These are phyloP conservation scores for Saccharomycopsis sp. DNA, from an alignment of 805 yeast species.

Conservation along the genomic window DNA sequence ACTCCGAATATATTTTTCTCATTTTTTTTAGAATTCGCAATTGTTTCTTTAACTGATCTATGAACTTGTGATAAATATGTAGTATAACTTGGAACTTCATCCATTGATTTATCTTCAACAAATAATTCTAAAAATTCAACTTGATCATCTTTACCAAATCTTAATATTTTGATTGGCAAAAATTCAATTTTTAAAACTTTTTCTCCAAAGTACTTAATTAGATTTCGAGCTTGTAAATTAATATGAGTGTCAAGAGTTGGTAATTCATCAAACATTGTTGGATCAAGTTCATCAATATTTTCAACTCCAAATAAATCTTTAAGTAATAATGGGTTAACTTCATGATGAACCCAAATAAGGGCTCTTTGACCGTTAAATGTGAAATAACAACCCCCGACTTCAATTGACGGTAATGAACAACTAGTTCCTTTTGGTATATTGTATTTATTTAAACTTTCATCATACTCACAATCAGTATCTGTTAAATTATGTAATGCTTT, in stretches of 20 bases:
- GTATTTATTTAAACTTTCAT: constrained; percentile 27
- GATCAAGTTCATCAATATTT: constrained; percentile 20
- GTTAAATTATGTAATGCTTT: constrained; percentile 58
- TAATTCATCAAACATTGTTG: constrained; percentile 34
- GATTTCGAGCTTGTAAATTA: constrained; percentile 53
- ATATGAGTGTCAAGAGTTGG: constrained; percentile 65
- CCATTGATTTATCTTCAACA: constrained; percentile 61
- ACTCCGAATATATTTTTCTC: neutral
- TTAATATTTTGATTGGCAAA: constrained; percentile 46
- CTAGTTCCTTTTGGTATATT: constrained; percentile 39
- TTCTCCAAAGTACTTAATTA: constrained; percentile 45
- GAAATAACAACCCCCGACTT: constrained; percentile 69
- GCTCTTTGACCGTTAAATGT: constrained; percentile 57
- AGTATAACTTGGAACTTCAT: constrained; percentile 44
- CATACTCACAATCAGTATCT: constrained; percentile 43
- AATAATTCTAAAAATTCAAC: constrained; percentile 44
- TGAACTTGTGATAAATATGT: constrained; percentile 67
- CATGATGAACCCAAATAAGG: constrained; percentile 57
- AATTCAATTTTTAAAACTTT: constrained; percentile 27
- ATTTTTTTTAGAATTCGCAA: neutral
- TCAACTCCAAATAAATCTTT: constrained; percentile 67
- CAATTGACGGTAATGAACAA: constrained; percentile 31
- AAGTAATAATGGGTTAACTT: constrained; percentile 55
- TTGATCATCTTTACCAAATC: constrained; percentile 55
- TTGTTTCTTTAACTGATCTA: constrained; percentile 33